A percentile compares a stretch with the other conserved stretches of the same genome.
Evolutionary conservation across 805 yeast species (phyloP).

Genomic region (Yamadazyma olivae): DNA sequence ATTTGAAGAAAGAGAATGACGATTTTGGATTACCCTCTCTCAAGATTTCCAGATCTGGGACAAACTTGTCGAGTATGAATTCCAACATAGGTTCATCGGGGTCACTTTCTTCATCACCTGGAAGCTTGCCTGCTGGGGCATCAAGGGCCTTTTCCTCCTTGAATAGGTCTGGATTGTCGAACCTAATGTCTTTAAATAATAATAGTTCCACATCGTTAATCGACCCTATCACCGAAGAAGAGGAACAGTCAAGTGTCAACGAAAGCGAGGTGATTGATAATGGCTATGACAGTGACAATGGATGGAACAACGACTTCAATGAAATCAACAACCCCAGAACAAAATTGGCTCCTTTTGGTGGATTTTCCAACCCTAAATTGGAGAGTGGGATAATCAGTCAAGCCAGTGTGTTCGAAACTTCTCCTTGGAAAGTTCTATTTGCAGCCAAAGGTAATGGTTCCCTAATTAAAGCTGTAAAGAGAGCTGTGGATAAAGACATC

Average conservation of each 20-base stretch:
- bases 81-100: neutral
- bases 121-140: slow-evolving; percentile 2
- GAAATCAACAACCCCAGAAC: slow-evolving; percentile 25
- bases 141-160: slow-evolving; percentile 4
- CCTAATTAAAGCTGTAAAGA: slow-evolving; percentile 73
- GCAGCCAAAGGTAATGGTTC: slow-evolving; percentile 83
- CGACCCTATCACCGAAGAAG: slow-evolving; percentile 18
- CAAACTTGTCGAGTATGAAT: slow-evolving; percentile 17
- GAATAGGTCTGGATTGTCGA: slow-evolving; percentile 10
- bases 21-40: slow-evolving; percentile 35
- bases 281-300: slow-evolving; percentile 12
- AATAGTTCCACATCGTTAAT: slow-evolving; percentile 29
- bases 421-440: slow-evolving; percentile 75
- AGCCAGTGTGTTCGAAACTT: slow-evolving; percentile 48
- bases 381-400: slow-evolving; percentile 41
- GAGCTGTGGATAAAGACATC: slow-evolving; percentile 42
- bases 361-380: slow-evolving; percentile 63
- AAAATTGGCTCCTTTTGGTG: slow-evolving; percentile 65
- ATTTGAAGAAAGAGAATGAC: slow-evolving; percentile 25
- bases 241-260: slow-evolving; percentile 1
- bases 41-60: slow-evolving; percentile 30
- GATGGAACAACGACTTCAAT: slow-evolving; percentile 23
- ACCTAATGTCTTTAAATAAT: slow-evolving; percentile 17
- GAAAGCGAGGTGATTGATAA: slow-evolving; percentile 4
- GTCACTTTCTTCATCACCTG: slow-evolving; percentile 2